Percentiles rank a stretch among this genome's conserved stretches.
Conservation (phyloP, 768 basidiomycete species). For the Phanerodontia chrysosporium region DNA sequence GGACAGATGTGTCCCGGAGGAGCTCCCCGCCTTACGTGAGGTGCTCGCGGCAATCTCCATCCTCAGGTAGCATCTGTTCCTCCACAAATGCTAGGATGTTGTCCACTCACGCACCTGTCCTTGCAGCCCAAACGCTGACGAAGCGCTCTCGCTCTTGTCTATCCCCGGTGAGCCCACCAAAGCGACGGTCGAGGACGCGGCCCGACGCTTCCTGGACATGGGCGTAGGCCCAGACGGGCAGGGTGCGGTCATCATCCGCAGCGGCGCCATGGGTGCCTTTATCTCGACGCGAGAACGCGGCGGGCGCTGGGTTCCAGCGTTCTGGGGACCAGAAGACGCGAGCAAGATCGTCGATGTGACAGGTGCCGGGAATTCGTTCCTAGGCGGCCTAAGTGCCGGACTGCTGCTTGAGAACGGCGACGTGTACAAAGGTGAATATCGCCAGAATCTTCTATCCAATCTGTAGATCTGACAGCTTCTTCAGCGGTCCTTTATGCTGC, state of each 20-base stretch:
- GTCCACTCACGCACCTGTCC: not conserved
- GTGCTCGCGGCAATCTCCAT: conserved; percentile 59
- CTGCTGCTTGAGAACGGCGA: conserved; percentile 51
- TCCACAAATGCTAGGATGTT: not conserved
- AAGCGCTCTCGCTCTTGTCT: conserved; percentile 68
- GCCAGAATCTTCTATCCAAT: too few species aligned
- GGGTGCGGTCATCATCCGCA: conserved; percentile 70
- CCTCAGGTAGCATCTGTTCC: conserved; percentile 48
- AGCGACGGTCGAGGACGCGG: conserved; percentile 61
- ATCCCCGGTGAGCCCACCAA: conserved; percentile 44
- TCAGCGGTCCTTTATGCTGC: conserved; percentile 70
- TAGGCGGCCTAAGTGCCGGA: conserved; percentile 81
- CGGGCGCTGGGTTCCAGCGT: conserved; percentile 69
- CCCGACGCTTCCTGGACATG: conserved; percentile 53
- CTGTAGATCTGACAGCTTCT: conserved; percentile 1
- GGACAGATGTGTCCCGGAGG: conserved; percentile 77
- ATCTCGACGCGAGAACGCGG: conserved; percentile 40
- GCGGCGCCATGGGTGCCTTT: conserved; percentile 71
- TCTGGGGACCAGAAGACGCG: conserved; percentile 46
- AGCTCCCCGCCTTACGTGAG: conserved; percentile 61
- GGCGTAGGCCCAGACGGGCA: conserved; percentile 46
- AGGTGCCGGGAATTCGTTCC: conserved; percentile 82
- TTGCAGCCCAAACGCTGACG: conserved; percentile 84
- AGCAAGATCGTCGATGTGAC: conserved; percentile 76
- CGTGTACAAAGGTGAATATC: conserved; percentile 54